Evolutionary conservation across 2,329 filamentous ascomycete species (phyloP).

Genomic region (Pseudogymnoascus sp.): DNA sequence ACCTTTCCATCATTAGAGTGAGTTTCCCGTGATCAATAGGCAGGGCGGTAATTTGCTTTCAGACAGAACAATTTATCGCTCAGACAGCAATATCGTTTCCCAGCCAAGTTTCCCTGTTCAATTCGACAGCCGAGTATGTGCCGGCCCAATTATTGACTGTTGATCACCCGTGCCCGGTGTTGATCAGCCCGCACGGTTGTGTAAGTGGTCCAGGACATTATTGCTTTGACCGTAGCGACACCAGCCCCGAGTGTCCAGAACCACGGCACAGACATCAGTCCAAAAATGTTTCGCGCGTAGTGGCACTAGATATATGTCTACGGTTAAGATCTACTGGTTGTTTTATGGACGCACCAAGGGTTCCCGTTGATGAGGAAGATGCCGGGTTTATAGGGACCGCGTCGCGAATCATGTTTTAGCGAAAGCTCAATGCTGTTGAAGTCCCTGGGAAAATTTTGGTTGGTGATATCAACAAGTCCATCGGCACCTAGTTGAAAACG

Average conservation of each 20-base stretch:
- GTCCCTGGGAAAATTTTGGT: neutral
- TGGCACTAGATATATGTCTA: neutral
- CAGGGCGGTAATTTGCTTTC: neutral
- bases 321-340: neutral
- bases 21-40: neutral
- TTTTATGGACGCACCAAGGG: neutral
- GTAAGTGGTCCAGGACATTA: neutral
- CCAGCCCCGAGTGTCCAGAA: neutral
- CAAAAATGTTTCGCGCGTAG: neutral
- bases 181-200: neutral
- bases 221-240: neutral
- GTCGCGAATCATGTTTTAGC: neutral
- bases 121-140: neutral
- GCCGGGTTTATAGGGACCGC: neutral
- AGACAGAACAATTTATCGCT: neutral
- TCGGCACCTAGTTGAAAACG: neutral
- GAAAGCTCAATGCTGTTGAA: neutral
- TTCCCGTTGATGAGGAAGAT: neutral
- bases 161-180: neutral
- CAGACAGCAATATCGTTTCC: neutral
- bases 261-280: neutral
- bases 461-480: neutral
- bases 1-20: neutral
- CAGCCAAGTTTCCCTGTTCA: neutral
- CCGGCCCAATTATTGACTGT: neutral